Conservation (phyloP, 2,329 filamentous ascomycete genomes). For the Penicillium hesseltinei region DNA sequence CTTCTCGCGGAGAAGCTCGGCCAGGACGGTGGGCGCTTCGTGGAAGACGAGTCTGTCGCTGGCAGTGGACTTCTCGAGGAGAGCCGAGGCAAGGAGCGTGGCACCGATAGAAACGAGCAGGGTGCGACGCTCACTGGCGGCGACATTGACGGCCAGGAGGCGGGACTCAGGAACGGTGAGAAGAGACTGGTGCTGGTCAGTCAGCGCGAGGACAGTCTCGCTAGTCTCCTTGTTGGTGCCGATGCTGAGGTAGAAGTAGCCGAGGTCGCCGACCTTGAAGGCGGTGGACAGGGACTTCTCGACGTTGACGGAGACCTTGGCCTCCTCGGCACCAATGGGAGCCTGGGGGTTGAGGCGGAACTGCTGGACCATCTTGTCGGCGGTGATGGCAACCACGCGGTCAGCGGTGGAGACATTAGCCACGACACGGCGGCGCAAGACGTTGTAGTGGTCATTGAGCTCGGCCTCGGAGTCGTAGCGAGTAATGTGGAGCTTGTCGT, state of each 20-base stretch:
- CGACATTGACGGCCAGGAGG: background rate
- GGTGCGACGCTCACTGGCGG: background rate
- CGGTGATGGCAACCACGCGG: background rate
- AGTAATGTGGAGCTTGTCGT: background rate
- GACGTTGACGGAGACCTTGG: background rate
- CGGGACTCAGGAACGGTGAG: background rate
- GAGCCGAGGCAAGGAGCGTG: background rate
- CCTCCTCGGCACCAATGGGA: background rate
- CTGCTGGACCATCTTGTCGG: background rate
- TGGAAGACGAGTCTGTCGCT: background rate
- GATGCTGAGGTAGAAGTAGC: background rate
- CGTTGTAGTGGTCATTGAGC: background rate
- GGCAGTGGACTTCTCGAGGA: background rate
- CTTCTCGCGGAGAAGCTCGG: background rate
- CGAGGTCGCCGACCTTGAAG: background rate
- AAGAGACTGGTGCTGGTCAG: background rate
- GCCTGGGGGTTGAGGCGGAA: background rate
- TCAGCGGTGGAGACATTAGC: background rate
- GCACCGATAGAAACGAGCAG: background rate
- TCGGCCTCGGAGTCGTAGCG: background rate
- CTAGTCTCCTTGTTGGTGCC: background rate
- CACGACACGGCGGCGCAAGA: background rate
- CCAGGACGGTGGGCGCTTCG: background rate
- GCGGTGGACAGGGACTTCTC: background rate
- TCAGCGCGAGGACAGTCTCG: background rate